phyloP scores from a whole-genome alignment of 2,329 filamentous ascomycete species.

The Neoarthrinium moseri region DNA sequence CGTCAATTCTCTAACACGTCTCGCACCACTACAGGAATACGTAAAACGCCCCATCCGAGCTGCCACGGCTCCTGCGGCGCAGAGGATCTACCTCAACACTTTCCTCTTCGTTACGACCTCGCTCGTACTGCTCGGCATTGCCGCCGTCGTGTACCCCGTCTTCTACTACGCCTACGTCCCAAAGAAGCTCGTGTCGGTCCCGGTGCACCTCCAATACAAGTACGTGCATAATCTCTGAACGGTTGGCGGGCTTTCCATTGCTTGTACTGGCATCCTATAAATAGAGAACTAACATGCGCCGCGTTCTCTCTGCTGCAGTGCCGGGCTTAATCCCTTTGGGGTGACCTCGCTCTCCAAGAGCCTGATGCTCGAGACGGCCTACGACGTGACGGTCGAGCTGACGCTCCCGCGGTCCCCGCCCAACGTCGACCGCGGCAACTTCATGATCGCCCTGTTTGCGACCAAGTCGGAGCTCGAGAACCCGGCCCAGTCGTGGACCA shows the following conservation, averaged over 20 bases:
- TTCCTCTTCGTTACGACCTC: slow-evolving; percentile 43
- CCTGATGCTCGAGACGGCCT: slow-evolving; percentile 71
- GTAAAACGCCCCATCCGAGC: slow-evolving; percentile 29
- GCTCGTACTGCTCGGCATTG: slow-evolving; percentile 43
- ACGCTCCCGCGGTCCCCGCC: slow-evolving; percentile 73
- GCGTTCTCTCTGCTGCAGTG: slow-evolving; percentile 27
- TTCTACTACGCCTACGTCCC: slow-evolving; percentile 59
- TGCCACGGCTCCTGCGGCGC: slow-evolving; percentile 50
- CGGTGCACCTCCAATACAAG: slow-evolving; percentile 60
- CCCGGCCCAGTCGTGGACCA: slow-evolving; percentile 20
- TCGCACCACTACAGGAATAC: slow-evolving; percentile 18
- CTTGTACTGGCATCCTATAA: background rate
- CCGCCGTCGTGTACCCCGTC: slow-evolving; percentile 46
- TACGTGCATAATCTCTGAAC: slow-evolving; percentile 27
- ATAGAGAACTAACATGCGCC: background rate
- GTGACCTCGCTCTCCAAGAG: slow-evolving; percentile 46
- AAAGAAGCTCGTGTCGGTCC: slow-evolving; percentile 49
- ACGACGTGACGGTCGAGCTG: slow-evolving; percentile 78
- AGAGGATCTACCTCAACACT: slow-evolving; percentile 47
- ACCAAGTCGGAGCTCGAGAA: slow-evolving; percentile 45
- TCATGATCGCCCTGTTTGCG: slow-evolving; percentile 84
- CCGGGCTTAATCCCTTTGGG: slow-evolving; percentile 52
- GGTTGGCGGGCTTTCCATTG: too few species aligned
- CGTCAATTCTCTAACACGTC: background rate
- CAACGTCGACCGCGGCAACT: slow-evolving; percentile 82